phyloP scores from a whole-genome alignment of 345 rosid species.

The Salix exigua region DNA sequence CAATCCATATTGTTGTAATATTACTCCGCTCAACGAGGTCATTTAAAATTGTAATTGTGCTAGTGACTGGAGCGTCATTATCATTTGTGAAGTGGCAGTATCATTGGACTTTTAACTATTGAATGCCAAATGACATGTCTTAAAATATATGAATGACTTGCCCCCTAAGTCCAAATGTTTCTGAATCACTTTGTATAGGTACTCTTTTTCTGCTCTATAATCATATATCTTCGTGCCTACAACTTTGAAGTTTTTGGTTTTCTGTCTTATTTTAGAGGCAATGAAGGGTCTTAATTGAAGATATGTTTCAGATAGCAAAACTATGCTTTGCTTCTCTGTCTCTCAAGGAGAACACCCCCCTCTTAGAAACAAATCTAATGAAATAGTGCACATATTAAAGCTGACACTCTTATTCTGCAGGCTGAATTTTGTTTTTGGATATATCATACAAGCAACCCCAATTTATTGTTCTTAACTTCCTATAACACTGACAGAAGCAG shows the following conservation, averaged over 20 bases:
- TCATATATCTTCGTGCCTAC: background rate
- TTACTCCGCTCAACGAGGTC: too few species aligned
- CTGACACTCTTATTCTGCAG: background rate
- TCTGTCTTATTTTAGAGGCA: background rate
- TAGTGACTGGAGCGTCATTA: too few species aligned
- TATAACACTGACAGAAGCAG: background rate
- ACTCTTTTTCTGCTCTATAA: background rate
- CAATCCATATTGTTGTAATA: too few species aligned
- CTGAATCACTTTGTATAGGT: background rate
- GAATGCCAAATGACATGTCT: background rate
- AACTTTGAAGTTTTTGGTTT: background rate
- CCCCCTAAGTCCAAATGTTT: background rate
- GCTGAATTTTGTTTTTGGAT: background rate
- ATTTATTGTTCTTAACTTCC: background rate
- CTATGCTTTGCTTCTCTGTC: background rate
- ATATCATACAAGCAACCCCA: background rate
- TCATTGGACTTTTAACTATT: background rate
- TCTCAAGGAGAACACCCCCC: background rate
- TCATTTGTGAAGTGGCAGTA: too few species aligned
- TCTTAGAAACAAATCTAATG: background rate
- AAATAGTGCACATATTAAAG: background rate
- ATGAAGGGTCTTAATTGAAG: background rate
- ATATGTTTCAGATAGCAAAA: background rate
- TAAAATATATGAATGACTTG: background rate
- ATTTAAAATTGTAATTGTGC: too few species aligned